Conservation (phyloP, 2,329 filamentous ascomycete genomes). For the Zalaria sp. region DNA sequence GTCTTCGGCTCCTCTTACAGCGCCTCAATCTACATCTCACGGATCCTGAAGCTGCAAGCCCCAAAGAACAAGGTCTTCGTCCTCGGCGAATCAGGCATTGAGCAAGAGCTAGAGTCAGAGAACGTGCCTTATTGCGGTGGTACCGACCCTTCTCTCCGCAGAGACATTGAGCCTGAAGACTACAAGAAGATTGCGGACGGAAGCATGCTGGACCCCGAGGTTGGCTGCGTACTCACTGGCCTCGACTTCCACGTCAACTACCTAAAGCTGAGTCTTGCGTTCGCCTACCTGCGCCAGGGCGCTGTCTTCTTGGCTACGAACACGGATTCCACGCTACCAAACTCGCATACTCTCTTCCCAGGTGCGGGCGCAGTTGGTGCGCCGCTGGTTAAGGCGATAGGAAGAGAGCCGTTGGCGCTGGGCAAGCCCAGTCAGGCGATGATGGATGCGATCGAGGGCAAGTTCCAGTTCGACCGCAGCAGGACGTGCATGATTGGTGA, state of each 20-base stretch:
- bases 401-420: constrained; percentile 57
- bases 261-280: constrained; percentile 71
- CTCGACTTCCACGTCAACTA: constrained; percentile 95
- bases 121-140: constrained; percentile 71
- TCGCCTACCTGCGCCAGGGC: constrained; percentile 71
- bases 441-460: constrained; percentile 98
- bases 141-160: constrained; percentile 63
- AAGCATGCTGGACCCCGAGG: constrained; percentile 71
- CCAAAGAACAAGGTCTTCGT: constrained; percentile 90
- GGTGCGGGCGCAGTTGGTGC: constrained; percentile 75
- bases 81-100: constrained; percentile 80
- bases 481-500: constrained; percentile 95
- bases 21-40: constrained; percentile 85
- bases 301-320: constrained; percentile 90
- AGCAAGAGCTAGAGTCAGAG: constrained; percentile 73
- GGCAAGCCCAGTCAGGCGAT: constrained; percentile 97
- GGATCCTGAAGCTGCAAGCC: constrained; percentile 66
- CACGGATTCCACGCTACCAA: constrained; percentile 77
- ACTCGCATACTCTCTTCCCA: constrained; percentile 70
- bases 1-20: constrained; percentile 95
- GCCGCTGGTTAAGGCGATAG: constrained; percentile 52
- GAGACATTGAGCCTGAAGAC: constrained; percentile 69
- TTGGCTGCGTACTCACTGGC: constrained; percentile 78
- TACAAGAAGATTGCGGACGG: constrained; percentile 59
- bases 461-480: constrained; percentile 74